Evolutionary conservation across 2,329 filamentous ascomycete species (phyloP), one percentile per base, ranked within the genome.

Genomic region (Dothiorella sarmentorum): DNA sequence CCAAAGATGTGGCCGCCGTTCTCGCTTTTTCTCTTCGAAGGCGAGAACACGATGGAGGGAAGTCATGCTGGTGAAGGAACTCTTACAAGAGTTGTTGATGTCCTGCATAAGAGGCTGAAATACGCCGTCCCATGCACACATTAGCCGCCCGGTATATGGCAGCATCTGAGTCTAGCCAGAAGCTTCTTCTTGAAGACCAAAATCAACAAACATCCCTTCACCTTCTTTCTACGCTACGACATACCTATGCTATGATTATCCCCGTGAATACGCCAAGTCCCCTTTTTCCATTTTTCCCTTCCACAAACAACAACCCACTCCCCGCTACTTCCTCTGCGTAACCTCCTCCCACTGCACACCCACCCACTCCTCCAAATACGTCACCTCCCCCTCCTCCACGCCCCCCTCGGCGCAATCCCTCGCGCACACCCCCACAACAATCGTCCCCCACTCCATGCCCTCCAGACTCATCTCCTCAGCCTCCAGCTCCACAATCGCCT

Each of bases 401-500:
- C 82, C 82, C 5, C 73, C 72, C 15, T 85, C 83, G 66, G 82
- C 79, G 70, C 94, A 97, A 71, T 97, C 90, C 68, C 76, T 83
- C 63, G 82, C 84, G 72, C 94, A 99, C 7, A 95, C 91, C 0
- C 85, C 91, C 35, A 97, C 78, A 60, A 99, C 85, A 7, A 99
- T 82, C 0, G 91, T 97, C 0, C 93, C 93, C 94, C 94, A 99
- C 68, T 99, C 94, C 94, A 99, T 99, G 0, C 92, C 94, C 53
- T 78, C 96, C 82, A 76, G 75, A 64, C 63, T 77, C 77, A 74
- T 76, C 71, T 92, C 89, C 9, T 84, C 83, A 2, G 82, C 86
- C 77, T 97, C 94, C 56, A 97, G 78, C 78, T 95, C 89, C 27
- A 85, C 85, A 67, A 99, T 99, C 3, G 91, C 87, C 70, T 96